Base-by-base conservation (phyloP, 2,329 filamentous ascomycete species). In the Emergomyces orientalis region DNA sequence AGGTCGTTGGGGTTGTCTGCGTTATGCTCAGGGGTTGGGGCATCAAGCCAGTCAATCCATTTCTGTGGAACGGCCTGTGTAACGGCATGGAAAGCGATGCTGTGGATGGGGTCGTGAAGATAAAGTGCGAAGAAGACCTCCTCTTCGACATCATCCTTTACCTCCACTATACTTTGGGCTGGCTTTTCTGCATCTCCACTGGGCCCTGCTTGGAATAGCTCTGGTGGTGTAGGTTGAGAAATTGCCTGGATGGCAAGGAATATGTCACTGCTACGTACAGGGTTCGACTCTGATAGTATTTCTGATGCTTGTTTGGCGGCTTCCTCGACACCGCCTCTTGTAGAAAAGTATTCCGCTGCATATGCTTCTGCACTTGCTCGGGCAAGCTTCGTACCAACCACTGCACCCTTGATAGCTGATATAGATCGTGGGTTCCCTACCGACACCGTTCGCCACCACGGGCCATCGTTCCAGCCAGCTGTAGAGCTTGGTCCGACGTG, bases 191-290 rank as follows among this genome's bases (percentile, higher is more conserved):
- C 57, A 45, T 68, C 67, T 52, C 49, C 66, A 60, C 63, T 83
- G 69, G 68, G 81, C 75, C 71, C 84, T 76, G 67, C 86, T 78
- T 76, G 78, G 73, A 96, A 96, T 1, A 96, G 79, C 1, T 85
- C 83, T 62, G 81, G 78, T 65, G 88, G 85, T 0, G 79, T 79
- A 9, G 85, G 81, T 66, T 88, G 83, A 60, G 80, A 82, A 70
- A 97, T 85, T 11, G 94, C 91, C 77, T 99, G 94, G 41, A 99
- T 87, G n/a, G 92, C 86, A 39, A 99, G 82, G 82, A 99, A 99
- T 66, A 99, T 89, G 73, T 99, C 91, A 64, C 90, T 95, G 71
- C 88, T 96, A 63, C 94, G 86, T 14, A 96, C 91, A 0, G 94
- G 93, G 74, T 97, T 97, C 51, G 82, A 84, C 74, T 95, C 90